A percentile compares a stretch with the other conserved stretches of the same genome.
These are phyloP conservation scores for Coelastrella sp. DNA, from an alignment of 139 green algal species.

Conservation along the genomic window DNA sequence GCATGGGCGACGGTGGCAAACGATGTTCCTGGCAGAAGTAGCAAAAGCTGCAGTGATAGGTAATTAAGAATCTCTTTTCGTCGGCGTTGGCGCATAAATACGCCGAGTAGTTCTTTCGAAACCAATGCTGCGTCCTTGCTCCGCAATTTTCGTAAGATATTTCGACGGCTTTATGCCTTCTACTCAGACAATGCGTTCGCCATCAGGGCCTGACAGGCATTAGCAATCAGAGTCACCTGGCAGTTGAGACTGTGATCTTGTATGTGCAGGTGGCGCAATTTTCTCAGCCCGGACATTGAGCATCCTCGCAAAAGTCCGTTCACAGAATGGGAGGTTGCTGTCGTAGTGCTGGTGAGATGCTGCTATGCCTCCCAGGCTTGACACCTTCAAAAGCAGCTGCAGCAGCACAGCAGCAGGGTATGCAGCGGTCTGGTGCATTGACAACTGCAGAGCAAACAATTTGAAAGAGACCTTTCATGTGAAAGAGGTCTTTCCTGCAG, in stretches of 20 bases:
- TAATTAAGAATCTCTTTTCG: neutral
- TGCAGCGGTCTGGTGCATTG: neutral
- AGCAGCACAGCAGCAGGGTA: neutral
- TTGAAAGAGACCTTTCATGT: neutral
- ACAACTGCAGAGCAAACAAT: neutral
- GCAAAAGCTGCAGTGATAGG: slow-evolving; percentile 54
- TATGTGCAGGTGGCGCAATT: slow-evolving; percentile 49
- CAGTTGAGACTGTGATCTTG: neutral
- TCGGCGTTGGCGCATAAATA: too few relatives aligned
- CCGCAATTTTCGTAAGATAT: too few relatives aligned
- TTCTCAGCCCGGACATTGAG: slow-evolving; percentile 51
- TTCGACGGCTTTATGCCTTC: too few relatives aligned
- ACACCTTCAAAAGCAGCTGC: too few relatives aligned
- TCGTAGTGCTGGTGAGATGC: slow-evolving; percentile 46
- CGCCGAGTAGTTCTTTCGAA: too few relatives aligned
- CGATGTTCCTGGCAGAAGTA: slow-evolving; percentile 40
- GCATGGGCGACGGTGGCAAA: slow-evolving; percentile 46
- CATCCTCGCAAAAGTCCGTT: slow-evolving; percentile 53
- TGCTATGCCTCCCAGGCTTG: neutral
- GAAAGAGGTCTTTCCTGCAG: too few relatives aligned
- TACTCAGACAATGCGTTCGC: too few relatives aligned
- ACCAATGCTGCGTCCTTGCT: neutral
- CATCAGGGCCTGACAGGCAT: too few relatives aligned
- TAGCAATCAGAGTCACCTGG: neutral
- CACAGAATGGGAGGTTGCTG: slow-evolving; percentile 51